Percentiles rank a stretch among this genome's conserved stretches.
Conservation (phyloP, 2,329 filamentous ascomycete genomes). For the Pseudocercospora crystallina region DNA sequence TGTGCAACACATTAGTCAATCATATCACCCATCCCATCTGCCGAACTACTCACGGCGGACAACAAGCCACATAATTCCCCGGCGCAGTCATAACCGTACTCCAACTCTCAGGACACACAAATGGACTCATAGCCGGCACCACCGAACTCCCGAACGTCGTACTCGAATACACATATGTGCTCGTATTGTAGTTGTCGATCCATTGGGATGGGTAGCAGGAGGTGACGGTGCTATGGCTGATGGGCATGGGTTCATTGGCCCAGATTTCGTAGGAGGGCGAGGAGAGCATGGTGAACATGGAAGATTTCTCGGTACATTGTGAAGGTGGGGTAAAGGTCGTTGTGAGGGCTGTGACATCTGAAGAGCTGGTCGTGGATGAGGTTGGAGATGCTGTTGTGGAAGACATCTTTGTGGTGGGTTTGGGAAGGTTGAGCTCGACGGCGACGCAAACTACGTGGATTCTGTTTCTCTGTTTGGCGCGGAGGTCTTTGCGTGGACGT, state of each 20-base stretch:
- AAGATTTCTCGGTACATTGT: constrained; percentile 9
- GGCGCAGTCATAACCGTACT: constrained; percentile 15
- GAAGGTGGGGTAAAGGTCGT: constrained; percentile 17
- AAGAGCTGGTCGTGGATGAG: background rate
- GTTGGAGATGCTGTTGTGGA: background rate
- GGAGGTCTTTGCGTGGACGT: too few species aligned
- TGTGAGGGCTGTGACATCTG: constrained; percentile 8
- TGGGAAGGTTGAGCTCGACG: too few species aligned
- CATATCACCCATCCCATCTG: too few species aligned
- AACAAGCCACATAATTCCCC: constrained; percentile 20
- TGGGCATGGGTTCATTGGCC: constrained; percentile 15
- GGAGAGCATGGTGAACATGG: constrained; percentile 13
- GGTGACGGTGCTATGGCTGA: constrained; percentile 9
- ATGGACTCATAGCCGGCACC: constrained; percentile 14
- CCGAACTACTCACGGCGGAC: constrained; percentile 13
- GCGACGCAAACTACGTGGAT: too few species aligned
- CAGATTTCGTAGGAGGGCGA: constrained; percentile 12
- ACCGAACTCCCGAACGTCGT: constrained; percentile 3
- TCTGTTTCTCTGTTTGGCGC: too few species aligned
- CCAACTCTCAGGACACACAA: constrained; percentile 17
- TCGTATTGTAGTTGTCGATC: constrained; percentile 10
- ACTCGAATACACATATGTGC: too few species aligned
- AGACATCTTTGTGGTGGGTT: background rate
- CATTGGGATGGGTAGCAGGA: constrained; percentile 14
- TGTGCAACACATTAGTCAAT: background rate